Base-by-base conservation (phyloP, 1,284 basidiomycete genomes). In the Cutaneotrichosporon sp. region DNA sequence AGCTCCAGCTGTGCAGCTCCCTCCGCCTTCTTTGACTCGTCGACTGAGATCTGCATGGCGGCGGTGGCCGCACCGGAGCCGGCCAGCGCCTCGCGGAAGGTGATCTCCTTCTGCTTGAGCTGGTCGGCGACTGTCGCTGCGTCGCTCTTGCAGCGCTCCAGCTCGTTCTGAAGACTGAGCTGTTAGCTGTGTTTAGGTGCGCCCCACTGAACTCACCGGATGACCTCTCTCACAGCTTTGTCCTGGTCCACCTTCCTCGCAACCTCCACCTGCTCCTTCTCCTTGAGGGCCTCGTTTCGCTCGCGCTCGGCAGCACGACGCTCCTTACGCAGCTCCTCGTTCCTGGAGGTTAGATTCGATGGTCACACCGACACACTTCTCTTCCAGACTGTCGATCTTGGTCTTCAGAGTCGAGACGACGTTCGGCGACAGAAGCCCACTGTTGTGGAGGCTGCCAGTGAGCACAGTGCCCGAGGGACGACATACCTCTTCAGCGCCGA, bases 371-470 rank as follows among this genome's bases (percentile, higher is more conserved):
- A 50, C 47, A 31, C 16, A 50, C 47, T 50, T 16, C 18, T 50
- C 18, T 14, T 50, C 47, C 25, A 31, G 27, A 5, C 25, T 50
- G 25, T 31, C 27, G 47, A 50, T 50, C 47, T 29, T 50, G 25
- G 27, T 18, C 25, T 50, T 27, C 47, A 50, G 31, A 4, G 25
- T 31, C 9, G 42, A 22, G 43, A 56, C 24, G 9, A 56, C 54
- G 54, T 34, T 46, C 4, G 54, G 20, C 42, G 54, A 56, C 9
- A 56, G 42, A 11, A 56, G 25, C 24, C 54, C 54, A 16, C 54
- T 56, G 11, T 24, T 22, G 38, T 29, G 10, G n/a, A 53, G 27
- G 20, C 54, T 33, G 29, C 16, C 10, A 10, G n/a, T 34, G 14
- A 49, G 31, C 10, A 10, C 14, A 27, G 11, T 31, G 20, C 7